Evolutionary conservation across 192 early-diverging fungal genomes (phyloP).

Genomic region (Geosiphon pyriformis): DNA sequence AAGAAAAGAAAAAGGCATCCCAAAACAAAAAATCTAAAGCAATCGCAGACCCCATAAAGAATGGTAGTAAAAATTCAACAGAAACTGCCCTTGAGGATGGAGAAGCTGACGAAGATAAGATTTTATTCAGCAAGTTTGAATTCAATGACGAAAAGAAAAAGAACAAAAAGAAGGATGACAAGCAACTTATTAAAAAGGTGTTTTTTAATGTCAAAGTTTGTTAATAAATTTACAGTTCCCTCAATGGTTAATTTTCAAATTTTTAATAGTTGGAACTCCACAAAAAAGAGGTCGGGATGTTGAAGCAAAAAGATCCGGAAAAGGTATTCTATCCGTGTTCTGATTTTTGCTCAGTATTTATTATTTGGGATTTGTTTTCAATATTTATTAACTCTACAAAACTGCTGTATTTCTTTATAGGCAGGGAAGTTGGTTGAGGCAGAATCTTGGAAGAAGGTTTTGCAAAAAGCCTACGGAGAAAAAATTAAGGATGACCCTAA

Average conservation of each 20-base stretch:
- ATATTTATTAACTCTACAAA: not conserved
- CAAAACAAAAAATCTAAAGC: conserved; percentile 30
- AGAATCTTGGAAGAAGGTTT: conserved; percentile 75
- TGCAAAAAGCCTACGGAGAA: conserved; percentile 78
- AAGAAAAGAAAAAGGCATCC: conserved; percentile 38
- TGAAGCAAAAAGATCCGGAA: conserved; percentile 56
- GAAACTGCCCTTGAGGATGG: conserved; percentile 33
- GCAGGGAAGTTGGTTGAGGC: conserved; percentile 68
- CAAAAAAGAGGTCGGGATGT: conserved; percentile 67
- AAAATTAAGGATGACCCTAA: conserved; percentile 90
- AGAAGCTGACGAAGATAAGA: conserved; percentile 52
- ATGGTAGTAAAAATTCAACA: conserved; percentile 45
- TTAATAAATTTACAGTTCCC: not conserved
- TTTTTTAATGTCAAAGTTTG: not conserved
- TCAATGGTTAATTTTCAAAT: not conserved
- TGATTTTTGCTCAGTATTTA: no score
- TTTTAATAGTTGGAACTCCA: conserved; percentile 53
- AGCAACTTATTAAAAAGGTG: conserved; percentile 59
- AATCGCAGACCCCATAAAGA: conserved; percentile 39
- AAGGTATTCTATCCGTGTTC: conserved; percentile 41
- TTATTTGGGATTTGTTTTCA: not conserved
- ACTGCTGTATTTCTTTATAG: conserved; percentile 16
- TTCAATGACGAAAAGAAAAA: conserved; percentile 61
- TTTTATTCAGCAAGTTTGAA: conserved; percentile 64
- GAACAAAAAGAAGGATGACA: conserved; percentile 57